A percentile compares a stretch with the other conserved stretches of the same genome.
phyloP scores from a whole-genome alignment of 139 green algal species.

The Chlorella ohadii region DNA sequence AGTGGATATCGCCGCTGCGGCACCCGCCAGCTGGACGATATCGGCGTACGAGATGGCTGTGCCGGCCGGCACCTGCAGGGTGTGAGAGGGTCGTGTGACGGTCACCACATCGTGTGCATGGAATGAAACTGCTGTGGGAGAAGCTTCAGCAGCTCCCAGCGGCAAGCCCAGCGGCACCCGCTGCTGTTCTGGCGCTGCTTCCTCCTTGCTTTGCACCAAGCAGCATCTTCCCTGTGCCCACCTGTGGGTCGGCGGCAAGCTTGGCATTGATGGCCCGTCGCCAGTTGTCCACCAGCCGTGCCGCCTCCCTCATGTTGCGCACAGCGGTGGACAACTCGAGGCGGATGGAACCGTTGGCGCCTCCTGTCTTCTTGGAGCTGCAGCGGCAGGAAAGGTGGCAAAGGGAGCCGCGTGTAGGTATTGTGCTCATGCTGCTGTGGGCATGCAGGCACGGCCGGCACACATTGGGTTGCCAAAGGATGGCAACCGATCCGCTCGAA shows the following conservation, averaged over 20 bases:
- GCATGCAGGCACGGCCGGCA: neutral
- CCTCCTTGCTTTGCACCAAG: too few species aligned
- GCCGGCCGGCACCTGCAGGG: neutral
- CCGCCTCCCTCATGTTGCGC: neutral
- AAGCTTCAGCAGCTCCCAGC: too few species aligned
- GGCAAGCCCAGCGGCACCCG: too few species aligned
- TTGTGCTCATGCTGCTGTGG: neutral
- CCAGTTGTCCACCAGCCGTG: neutral
- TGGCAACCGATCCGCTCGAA: too few species aligned
- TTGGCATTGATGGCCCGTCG: neutral
- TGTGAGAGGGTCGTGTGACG: too few species aligned
- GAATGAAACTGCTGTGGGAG: too few species aligned
- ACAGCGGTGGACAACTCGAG: neutral
- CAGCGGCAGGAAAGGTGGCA: neutral
- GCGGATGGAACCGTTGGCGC: constrained; percentile 3
- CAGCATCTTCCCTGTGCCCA: too few species aligned
- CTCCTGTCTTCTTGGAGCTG: neutral
- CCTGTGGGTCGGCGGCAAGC: neutral
- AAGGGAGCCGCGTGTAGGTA: neutral
- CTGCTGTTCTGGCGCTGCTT: too few species aligned
- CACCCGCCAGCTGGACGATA: neutral
- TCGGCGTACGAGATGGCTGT: neutral
- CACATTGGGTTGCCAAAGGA: too few species aligned
- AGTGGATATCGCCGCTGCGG: neutral
- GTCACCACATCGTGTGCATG: too few species aligned